Base-by-base conservation (phyloP, 1,284 basidiomycete genomes). In the Cryptococcus neoformans region DNA sequence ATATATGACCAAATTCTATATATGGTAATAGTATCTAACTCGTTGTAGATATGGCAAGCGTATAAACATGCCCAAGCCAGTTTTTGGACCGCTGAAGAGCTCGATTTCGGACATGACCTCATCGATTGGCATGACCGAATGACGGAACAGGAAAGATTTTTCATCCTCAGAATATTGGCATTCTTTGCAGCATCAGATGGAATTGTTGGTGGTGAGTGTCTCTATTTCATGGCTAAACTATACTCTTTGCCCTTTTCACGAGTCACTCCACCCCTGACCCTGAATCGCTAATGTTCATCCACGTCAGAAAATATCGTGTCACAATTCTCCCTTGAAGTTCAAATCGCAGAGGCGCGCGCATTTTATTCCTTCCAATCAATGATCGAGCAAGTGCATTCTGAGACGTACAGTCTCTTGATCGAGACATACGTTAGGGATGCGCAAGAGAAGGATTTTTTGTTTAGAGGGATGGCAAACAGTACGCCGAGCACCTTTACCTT, bases 291-390 rank as follows among this genome's bases (percentile, higher is more conserved):
- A 16, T 36, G 35, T 45, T 44, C n/a, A 35, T 37, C 9, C 12
- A 14, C 8, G 12, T 7, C 52, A 69, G 74, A 96, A 74, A 97
- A 97, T 75, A 83, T 97, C 4, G 82, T 96, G 49, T 90, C 95
- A 73, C 87, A 92, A 21, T 97, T 95, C 79, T 90, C 90, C n/a
- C 87, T 88, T 56, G 92, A 97, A 73, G 92, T 97, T 0, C 92
- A 97, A 74, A 86, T 83, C 4, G 90, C 94, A 7, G 93, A 97
- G 78, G 94, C 93, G 0, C 87, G 92, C 8, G 95, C 90, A 70
- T 98, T 98, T 80, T 97, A 97, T 70, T 92, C 93, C 1, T 97
- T 96, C 81, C 93, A 97, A 73, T 92, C 95, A 67, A 97, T 96
- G 93, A 97, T 96, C 85, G 82, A 83, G 70, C 82, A 83, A 69